Evolutionary conservation across 768 basidiomycete genomes (phyloP).

Genomic region (Rhodotorula sphaerocarpa): DNA sequence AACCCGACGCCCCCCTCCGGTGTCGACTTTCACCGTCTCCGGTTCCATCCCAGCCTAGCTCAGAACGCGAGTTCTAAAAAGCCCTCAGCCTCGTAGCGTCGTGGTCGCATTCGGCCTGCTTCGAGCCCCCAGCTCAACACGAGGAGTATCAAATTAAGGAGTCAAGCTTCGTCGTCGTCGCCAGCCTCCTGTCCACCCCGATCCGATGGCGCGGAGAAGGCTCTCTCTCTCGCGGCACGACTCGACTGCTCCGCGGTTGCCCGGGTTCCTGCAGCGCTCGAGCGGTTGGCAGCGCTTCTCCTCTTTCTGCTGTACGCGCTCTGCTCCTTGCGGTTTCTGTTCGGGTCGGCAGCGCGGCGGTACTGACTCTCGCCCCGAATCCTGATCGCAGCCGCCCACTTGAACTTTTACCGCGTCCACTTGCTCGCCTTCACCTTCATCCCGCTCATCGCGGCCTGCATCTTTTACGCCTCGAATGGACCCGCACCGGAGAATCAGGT

Average conservation of each 20-base stretch:
- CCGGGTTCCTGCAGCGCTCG: constrained; percentile 11
- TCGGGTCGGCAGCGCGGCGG: background rate
- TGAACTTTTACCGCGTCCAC: constrained; percentile 59
- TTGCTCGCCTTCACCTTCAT: constrained; percentile 50
- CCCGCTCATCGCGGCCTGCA: constrained; percentile 66
- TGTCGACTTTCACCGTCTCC: too few species aligned
- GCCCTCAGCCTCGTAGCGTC: too few species aligned
- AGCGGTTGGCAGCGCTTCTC: constrained; percentile 3
- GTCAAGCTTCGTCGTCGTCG: too few species aligned
- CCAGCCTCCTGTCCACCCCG: too few species aligned
- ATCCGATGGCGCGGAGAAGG: background rate
- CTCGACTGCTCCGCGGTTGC: constrained; percentile 5
- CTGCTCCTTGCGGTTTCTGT: background rate
- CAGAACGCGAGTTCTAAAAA: too few species aligned
- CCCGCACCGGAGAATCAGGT: constrained; percentile 52
- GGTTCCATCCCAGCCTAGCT: too few species aligned
- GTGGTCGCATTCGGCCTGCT: too few species aligned
- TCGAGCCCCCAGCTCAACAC: too few species aligned
- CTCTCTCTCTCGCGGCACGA: constrained; percentile 10
- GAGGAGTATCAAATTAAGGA: too few species aligned
- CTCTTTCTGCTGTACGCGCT: constrained; percentile 55
- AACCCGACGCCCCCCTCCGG: too few species aligned
- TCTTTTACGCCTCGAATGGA: constrained; percentile 78
- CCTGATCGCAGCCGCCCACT: constrained; percentile 32
- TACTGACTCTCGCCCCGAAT: too few species aligned